Conservation (phyloP, 2,329 filamentous ascomycete species). For the Cladosporium sp. region DNA sequence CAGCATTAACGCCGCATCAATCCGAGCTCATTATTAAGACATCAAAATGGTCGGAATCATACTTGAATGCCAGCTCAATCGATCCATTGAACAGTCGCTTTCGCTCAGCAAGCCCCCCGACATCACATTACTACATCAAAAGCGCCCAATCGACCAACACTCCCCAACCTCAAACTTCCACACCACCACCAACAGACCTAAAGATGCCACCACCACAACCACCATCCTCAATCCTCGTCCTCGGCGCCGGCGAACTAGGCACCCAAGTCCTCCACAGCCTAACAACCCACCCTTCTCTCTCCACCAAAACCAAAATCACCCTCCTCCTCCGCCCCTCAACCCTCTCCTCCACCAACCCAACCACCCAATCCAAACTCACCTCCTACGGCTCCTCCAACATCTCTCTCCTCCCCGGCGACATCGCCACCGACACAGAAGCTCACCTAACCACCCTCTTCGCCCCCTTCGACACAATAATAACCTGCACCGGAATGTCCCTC, state of each 20-base stretch:
- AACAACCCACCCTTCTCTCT: slow-evolving; percentile 45
- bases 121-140: not conserved
- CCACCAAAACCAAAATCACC: slow-evolving; percentile 45
- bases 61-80: not conserved
- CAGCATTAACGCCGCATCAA: not conserved
- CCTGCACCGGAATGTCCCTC: slow-evolving; percentile 61
- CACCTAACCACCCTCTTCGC: slow-evolving; percentile 38
- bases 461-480: slow-evolving; percentile 57
- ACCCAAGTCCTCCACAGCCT: slow-evolving; percentile 56
- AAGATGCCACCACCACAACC: not conserved
- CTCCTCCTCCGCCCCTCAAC: slow-evolving; percentile 43
- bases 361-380: not conserved
- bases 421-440: slow-evolving; percentile 34
- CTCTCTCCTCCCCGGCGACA: slow-evolving; percentile 49
- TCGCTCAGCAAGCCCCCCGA: too few relatives aligned
- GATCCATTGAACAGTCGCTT: not conserved
- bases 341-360: slow-evolving; percentile 17
- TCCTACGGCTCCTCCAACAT: slow-evolving; percentile 30
- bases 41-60: not conserved
- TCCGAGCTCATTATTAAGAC: not conserved
- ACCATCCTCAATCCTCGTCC: slow-evolving; percentile 50
- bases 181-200: not conserved
- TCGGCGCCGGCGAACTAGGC: slow-evolving; percentile 69
- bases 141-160: not conserved
- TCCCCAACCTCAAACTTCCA: too few relatives aligned